Base-by-base conservation (phyloP, 345 rosid species). In the Excoecaria cochinchinensis region DNA sequence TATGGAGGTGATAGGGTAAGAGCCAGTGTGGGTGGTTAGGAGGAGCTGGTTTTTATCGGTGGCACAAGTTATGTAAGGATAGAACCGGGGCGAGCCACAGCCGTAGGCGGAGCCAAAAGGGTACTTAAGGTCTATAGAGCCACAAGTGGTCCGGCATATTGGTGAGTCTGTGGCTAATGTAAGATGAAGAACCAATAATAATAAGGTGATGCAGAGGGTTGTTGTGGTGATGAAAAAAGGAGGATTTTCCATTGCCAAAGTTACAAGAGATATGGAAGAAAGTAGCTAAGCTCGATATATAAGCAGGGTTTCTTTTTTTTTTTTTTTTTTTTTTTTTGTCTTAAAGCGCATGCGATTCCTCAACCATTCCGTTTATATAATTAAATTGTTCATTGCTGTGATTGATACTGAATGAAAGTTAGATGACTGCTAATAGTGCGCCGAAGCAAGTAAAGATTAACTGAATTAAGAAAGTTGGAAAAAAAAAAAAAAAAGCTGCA, bases 61-160 rank as follows among this genome's bases (percentile, higher is more conserved):
- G 13, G 67, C 16, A 73, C 90, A 87, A 10, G 84, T 46, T 47
- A 87, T 81, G 50, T 82, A 83, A 39, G 85, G 85, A 66, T 76
- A 15, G 68, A 87, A 81, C 13, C 87, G 78, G 1, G 85, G 84
- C 0, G 90, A 85, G 73, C 90, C 90, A 36, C 90, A 87, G 31
- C 90, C 90, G 44, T n/a, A 15, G 77, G 77, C 82, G 0, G 82
- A 77, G 74, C 90, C 90, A 0, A 87, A 85, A 0, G 90, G 90
- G 84, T 87, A 87, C 86, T 83, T 82, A 71, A 87, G 38, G 5
- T 67, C 64, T 38, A 87, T 58, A 6, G 83, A 78, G 72, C 90
- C 90, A 17, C 90, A 87, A 6, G 76, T 64, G 66, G 74, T 46
- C 24, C 47, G 72, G 76, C 90, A 87, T 19, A 44, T 44, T 44